These are phyloP conservation scores for Coemansia nantahalensis DNA, from an alignment of 192 early-diverging fungal genomes.

Conservation along the genomic window DNA sequence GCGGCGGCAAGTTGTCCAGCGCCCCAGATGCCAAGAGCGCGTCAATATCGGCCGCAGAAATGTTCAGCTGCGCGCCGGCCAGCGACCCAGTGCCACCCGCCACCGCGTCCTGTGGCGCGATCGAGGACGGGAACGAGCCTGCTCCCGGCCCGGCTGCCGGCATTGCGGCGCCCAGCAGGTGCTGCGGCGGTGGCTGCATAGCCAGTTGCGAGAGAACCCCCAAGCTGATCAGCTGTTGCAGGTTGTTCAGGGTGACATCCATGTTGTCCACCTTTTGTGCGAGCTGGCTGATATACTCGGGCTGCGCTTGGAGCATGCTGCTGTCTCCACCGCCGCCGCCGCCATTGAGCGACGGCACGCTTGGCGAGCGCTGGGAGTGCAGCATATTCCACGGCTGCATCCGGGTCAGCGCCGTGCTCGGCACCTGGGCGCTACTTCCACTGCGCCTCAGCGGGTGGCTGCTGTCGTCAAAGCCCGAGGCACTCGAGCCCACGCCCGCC, in stretches of 20 bases:
- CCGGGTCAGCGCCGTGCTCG: slow-evolving; percentile 29
- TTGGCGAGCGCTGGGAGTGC: neutral
- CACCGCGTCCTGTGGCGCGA: too few relatives aligned
- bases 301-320: slow-evolving; percentile 7
- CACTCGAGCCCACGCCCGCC: too few relatives aligned
- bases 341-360: too few relatives aligned
- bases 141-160: too few relatives aligned
- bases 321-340: neutral
- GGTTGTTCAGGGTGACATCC: slow-evolving; percentile 18
- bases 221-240: slow-evolving; percentile 20
- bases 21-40: slow-evolving; percentile 7
- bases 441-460: slow-evolving; percentile 8
- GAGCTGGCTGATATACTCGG: slow-evolving; percentile 36
- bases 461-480: neutral
- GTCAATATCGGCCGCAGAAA: slow-evolving; percentile 1
- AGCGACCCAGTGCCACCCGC: too few relatives aligned
- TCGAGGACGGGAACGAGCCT: too few relatives aligned
- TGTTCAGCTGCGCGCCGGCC: too few relatives aligned
- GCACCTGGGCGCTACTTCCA: slow-evolving; percentile 4
- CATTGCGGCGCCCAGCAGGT: too few relatives aligned
- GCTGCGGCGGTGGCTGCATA: neutral
- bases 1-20: too few relatives aligned
- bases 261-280: slow-evolving; percentile 15
- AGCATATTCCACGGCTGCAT: slow-evolving; percentile 12
- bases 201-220: slow-evolving; percentile 1